Percentiles rank a stretch among this genome's conserved stretches.
Evolutionary conservation across 2,329 filamentous ascomycete genomes (phyloP).

Genomic region (Mariannaea sp.): DNA sequence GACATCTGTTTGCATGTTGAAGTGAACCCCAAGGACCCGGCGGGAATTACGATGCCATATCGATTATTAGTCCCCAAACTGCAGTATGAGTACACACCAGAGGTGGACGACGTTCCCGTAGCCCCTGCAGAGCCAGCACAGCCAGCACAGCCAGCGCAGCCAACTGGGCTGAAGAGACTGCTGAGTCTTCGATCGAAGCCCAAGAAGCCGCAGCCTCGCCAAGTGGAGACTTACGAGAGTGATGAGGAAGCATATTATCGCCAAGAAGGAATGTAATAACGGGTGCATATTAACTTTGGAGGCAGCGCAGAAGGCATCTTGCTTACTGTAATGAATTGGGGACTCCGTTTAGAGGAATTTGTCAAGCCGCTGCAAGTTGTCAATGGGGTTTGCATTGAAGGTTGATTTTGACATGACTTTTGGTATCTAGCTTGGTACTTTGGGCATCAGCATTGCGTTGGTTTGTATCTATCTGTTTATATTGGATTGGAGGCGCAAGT

Average conservation of each 20-base stretch:
- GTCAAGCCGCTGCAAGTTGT: too few species aligned
- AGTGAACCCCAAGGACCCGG: constrained; percentile 81
- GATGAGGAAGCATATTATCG: constrained; percentile 32
- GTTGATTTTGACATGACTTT: background rate
- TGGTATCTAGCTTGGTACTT: background rate
- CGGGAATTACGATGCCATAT: constrained; percentile 87
- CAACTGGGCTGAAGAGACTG: constrained; percentile 50
- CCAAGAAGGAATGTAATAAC: constrained; percentile 4
- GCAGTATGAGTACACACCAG: constrained; percentile 58
- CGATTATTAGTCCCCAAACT: constrained; percentile 82
- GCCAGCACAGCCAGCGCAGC: constrained; percentile 21
- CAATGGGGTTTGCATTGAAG: background rate
- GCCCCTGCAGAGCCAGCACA: constrained; percentile 18
- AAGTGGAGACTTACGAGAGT: constrained; percentile 33
- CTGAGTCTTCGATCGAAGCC: constrained; percentile 51
- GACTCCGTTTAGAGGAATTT: too few species aligned
- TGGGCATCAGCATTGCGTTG: background rate
- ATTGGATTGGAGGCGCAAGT: background rate
- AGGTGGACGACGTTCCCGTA: constrained; percentile 43
- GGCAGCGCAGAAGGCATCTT: background rate
- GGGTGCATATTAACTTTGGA: background rate
- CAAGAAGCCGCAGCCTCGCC: constrained; percentile 23
- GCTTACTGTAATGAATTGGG: too few species aligned
- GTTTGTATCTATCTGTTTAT: background rate
- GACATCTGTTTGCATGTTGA: constrained; percentile 91